Evolutionary conservation across 805 yeast species (phyloP), one percentile per base, ranked within the genome.

Genomic region (Wickerhamomyces strasburgensis): DNA sequence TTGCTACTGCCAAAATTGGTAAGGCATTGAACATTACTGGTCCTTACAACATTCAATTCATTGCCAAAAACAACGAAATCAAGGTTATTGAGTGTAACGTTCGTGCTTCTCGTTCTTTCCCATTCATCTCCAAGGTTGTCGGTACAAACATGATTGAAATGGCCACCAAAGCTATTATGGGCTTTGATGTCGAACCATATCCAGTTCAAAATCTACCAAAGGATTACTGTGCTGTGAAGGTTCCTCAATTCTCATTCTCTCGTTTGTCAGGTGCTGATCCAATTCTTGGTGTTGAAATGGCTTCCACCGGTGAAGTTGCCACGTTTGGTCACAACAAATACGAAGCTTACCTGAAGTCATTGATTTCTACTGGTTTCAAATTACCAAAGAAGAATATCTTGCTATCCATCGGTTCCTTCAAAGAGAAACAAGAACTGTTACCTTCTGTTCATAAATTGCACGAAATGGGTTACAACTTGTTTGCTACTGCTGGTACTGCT

Each of bases 91-190:
- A 90, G 69, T 90, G 98, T 75, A 90, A 90, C 59, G 96, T 90
- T 40, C 84, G 98, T 68, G 98, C 98, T 26, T 90, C 98, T n/a
- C 84, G 98, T 64, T 90, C 98, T 14, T 89, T 87, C 86, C 98
- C 98, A 65, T 90, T 93, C 68, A 87, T 89, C 49, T 90, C 98
- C 35, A 90, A 90, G 78, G 96, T 88, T 54, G 88, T 88, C 47
- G 97, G 97, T 48, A 88, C 90, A 40, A 95, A 90, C 63, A 74
- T 90, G 68, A 90, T 90, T 65, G 98, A 89, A 65, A 79, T 90
- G 83, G 98, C 98, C 35, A 89, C 97, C 37, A 86, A 84, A 63
- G 97, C 96, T 33, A 84, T 90, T 54, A 79, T 81, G 78, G 97
- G 90, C 49, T 57, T 82, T 47, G 94, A 95, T 34, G 73, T 87